Base-by-base conservation (phyloP, 164 flowering plant species). In the Dillenia suffruticosa region DNA sequence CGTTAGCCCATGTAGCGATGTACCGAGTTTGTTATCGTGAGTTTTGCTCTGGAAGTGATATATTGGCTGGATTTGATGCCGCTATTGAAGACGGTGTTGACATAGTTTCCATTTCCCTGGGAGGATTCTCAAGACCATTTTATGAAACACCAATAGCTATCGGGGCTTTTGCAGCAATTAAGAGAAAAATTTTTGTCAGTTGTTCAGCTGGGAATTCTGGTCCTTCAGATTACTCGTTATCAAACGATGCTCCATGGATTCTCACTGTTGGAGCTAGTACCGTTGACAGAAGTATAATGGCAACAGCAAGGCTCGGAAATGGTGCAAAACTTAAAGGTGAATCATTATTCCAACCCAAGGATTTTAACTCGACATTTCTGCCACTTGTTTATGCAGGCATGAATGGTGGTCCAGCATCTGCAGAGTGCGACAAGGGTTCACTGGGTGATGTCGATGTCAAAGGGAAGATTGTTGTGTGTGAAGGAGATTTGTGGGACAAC, bases 201-300 rank as follows among this genome's bases (percentile, higher is more conserved):
- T 77, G 80, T 16, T 44, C 87, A 4, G 87, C 81, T 0, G 84
- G 84, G 10, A 86, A 86, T 60, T 16, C 63, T 1, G 89, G 91
- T 13, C 85, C 91, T n/a, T 17, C 19, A n/a, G n/a, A 50, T 10
- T 15, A 50, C 58, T 65, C 84, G 0, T 11, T 76, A 10, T 56
- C 75, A 0, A 80, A 84, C 47, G 84, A 78, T 10, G 86, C 83
- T 10, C 88, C 89, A 5, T 86, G 88, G 88, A 74, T 82, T 56
- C 77, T 84, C 45, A 84, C 87, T 0, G 88, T 86, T 12, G 91
- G 86, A 1, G 86, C 88, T 8, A 78, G 86, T 70, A 80, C 79
- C n/a, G 65, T 63, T 4, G 86, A 85, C 50, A 68, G 88, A 51
- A 59, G 11, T 4, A 47, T 80, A 10, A 62, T 15, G n/a, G 72